These are phyloP conservation scores for Cystobasidium tubakii DNA, from an alignment of 768 basidiomycete genomes.

Conservation along the genomic window DNA sequence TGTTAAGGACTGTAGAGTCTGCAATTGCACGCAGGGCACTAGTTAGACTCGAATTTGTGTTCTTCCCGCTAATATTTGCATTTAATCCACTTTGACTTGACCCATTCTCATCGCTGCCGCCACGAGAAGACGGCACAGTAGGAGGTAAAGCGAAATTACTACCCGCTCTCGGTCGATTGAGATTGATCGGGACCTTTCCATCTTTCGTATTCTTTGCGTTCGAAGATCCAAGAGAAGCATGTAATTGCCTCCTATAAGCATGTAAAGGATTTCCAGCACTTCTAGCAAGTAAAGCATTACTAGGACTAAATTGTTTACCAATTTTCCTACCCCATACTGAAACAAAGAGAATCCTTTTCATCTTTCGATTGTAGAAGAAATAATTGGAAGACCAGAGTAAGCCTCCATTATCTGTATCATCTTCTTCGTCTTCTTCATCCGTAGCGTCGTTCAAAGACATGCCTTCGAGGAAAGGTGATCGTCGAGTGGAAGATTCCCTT, in stretches of 20 bases:
- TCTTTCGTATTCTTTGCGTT: background rate
- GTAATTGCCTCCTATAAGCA: slow-evolving; percentile 1
- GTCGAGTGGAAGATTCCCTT: background rate
- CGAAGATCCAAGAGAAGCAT: background rate
- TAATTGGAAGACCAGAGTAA: slow-evolving; percentile 85
- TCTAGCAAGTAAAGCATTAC: slow-evolving; percentile 3
- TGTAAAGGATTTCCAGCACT: slow-evolving; percentile 7
- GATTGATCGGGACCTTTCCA: background rate
- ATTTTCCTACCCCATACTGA: slow-evolving; percentile 77
- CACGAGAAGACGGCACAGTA: background rate
- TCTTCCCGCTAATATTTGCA: background rate
- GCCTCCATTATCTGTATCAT: slow-evolving; percentile 55
- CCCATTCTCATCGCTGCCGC: background rate
- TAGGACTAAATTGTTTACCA: slow-evolving; percentile 12
- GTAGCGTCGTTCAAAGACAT: background rate
- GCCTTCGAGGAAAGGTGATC: background rate
- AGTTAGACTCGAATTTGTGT: background rate
- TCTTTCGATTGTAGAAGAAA: slow-evolving; percentile 91
- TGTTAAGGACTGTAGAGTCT: background rate
- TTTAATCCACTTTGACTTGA: background rate
- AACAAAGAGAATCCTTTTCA: slow-evolving; percentile 85
- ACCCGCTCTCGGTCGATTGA: background rate
- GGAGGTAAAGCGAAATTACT: background rate
- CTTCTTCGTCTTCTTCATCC: background rate
- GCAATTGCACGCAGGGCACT: background rate